Conservation (phyloP, 2,329 filamentous ascomycete species). For the Xylariaceae sp. region DNA sequence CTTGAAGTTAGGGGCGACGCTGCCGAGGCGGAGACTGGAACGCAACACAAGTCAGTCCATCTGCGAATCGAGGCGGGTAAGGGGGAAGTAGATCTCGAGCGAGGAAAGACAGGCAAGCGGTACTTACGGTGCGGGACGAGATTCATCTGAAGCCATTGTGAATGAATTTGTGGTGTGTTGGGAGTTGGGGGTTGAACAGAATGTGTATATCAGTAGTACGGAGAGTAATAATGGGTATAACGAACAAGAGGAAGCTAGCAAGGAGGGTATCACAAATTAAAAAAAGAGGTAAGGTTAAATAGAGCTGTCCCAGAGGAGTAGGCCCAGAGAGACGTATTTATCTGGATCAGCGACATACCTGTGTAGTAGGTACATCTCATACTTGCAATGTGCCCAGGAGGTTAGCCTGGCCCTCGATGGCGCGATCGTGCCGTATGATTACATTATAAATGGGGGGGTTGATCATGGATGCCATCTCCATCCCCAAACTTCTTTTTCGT, state of each 20-base stretch:
- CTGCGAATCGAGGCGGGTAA: neutral
- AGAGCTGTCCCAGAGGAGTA: neutral
- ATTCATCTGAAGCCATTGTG: constrained; percentile 26
- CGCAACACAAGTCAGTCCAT: neutral
- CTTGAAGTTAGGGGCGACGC: constrained; percentile 72
- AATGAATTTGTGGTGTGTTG: too few relatives aligned
- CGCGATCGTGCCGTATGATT: constrained; percentile 15
- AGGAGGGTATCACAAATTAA: constrained; percentile 5
- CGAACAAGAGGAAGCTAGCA: constrained; percentile 5
- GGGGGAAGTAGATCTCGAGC: neutral
- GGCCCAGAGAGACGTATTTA: neutral
- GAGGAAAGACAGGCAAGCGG: too few relatives aligned
- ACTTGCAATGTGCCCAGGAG: neutral
- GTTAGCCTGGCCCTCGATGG: constrained; percentile 16
- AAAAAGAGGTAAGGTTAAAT: neutral
- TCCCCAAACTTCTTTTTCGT: constrained; percentile 1
- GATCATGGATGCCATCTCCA: constrained; percentile 1
- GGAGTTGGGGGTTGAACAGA: neutral
- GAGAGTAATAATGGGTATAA: neutral
- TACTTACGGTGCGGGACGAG: constrained; percentile 29
- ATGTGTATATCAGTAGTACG: neutral
- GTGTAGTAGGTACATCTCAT: neutral
- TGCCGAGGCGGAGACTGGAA: constrained; percentile 57
- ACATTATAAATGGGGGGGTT: constrained; percentile 12
- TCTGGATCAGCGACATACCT: neutral